Conservation (phyloP, 768 basidiomycete species). For the Amanita rubescens region DNA sequence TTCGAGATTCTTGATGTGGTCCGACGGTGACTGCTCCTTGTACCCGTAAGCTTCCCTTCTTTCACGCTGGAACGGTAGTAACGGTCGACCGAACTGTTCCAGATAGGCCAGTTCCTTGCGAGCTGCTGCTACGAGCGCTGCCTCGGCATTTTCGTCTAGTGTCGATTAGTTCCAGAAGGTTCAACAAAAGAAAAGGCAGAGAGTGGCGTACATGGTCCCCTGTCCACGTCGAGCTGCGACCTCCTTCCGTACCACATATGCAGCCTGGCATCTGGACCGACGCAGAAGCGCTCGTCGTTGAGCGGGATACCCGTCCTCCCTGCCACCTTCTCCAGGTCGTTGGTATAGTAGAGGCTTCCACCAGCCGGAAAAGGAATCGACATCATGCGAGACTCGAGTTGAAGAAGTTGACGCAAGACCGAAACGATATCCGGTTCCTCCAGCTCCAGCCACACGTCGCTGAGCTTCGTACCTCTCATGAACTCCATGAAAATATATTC, state of each 20-base stretch:
- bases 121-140: constrained; percentile 33
- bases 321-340: constrained; percentile 29
- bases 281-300: constrained; percentile 22
- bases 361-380: constrained; percentile 34
- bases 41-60: constrained; percentile 30
- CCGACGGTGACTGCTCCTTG: constrained; percentile 32
- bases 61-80: constrained; percentile 27
- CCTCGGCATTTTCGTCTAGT: constrained; percentile 31
- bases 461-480: constrained; percentile 21
- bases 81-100: constrained; percentile 37
- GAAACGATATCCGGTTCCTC: constrained; percentile 24
- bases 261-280: not conserved
- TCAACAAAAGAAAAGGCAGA: not conserved
- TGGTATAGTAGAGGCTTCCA: no score
- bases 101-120: constrained; percentile 44
- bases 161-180: no score
- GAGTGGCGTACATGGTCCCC: not conserved
- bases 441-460: constrained; percentile 25
- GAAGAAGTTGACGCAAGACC: constrained; percentile 27
- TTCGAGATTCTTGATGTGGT: constrained; percentile 41
- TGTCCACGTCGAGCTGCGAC: not conserved
- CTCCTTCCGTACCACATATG: not conserved
- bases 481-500: constrained; percentile 32
- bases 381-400: constrained; percentile 36
- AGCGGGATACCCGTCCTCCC: constrained; percentile 21